Evolutionary conservation across 148 eudicot genomes (phyloP), one percentile per base, ranked within the genome.

Genomic region (Heliosperma pusillum): DNA sequence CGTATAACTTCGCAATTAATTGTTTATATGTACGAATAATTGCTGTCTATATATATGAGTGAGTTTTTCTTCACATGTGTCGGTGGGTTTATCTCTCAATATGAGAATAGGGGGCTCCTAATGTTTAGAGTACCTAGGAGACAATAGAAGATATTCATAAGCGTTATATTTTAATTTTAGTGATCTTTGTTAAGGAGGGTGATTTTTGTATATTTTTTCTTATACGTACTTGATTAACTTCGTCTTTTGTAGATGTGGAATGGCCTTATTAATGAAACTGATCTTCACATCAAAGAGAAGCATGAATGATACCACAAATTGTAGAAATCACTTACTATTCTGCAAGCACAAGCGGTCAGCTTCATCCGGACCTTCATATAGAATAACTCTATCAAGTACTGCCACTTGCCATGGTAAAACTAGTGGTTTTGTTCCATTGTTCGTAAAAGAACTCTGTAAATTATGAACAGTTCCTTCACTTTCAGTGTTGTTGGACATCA

Each of bases 331-430:
- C 83, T 80, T 82, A 92, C 98, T 97, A 86, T 92, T 95, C 85
- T 86, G 91, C 78, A 82, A 77, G 86, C 97, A 95, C 80, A 95
- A 70, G 63, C 58, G 72, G 77, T 95, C 98, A 44, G 97, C 97
- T 80, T 81, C 97, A 81, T 88, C 91, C 77, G 90, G 91, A 76
- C 92, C 96, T 86, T 95, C 98, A 73, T 79, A 88, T 65, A 95
- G 21, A 67, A 95, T 83, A 75, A 84, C 81, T 84, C 89, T 89
- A 83, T 95, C 98, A 87, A 95, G 78, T 71, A 92, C 77, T 82
- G 86, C 97, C 73, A 89, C 78, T 84, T 89, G 90, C 97, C 96
- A 90, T 74, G 92, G 85, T 79, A 88, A 77, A 80, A 86, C 86
- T 73, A 84, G 88, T 74, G 67, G 83, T 75, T 78, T 78, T 61